These are phyloP conservation scores for Claviceps lovelessii DNA, from an alignment of 2,329 filamentous ascomycete genomes.

Conservation along the genomic window DNA sequence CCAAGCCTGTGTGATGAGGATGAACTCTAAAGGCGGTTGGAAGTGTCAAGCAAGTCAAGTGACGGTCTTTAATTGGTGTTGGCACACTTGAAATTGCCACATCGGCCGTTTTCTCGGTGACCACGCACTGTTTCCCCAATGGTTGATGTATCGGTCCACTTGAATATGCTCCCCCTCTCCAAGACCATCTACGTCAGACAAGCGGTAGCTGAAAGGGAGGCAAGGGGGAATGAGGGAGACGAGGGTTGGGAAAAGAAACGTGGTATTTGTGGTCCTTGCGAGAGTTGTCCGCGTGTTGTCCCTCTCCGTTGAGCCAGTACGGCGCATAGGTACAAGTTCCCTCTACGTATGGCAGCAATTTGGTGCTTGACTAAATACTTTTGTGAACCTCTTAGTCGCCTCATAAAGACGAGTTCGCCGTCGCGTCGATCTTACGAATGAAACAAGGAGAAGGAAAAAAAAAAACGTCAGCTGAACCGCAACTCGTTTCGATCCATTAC, in stretches of 20 bases:
- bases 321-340: background rate
- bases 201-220: background rate
- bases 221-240: background rate
- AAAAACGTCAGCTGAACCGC: background rate
- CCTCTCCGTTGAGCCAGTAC: background rate
- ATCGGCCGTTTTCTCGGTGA: background rate
- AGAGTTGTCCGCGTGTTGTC: background rate
- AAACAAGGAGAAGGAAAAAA: background rate
- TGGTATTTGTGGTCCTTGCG: background rate
- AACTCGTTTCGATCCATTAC: background rate
- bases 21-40: background rate
- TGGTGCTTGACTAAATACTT: background rate
- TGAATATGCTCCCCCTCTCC: background rate
- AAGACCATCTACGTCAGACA: background rate
- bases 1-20: background rate
- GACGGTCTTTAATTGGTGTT: background rate
- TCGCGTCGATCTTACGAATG: background rate
- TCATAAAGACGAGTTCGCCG: too few relatives aligned
- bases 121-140: background rate
- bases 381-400: too few relatives aligned
- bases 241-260: background rate
- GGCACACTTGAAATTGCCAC: background rate
- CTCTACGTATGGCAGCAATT: background rate
- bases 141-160: background rate
- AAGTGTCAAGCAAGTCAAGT: background rate